Base-by-base conservation (phyloP, 352 stramenopile species). In the Phytophthora ohioensis region DNA sequence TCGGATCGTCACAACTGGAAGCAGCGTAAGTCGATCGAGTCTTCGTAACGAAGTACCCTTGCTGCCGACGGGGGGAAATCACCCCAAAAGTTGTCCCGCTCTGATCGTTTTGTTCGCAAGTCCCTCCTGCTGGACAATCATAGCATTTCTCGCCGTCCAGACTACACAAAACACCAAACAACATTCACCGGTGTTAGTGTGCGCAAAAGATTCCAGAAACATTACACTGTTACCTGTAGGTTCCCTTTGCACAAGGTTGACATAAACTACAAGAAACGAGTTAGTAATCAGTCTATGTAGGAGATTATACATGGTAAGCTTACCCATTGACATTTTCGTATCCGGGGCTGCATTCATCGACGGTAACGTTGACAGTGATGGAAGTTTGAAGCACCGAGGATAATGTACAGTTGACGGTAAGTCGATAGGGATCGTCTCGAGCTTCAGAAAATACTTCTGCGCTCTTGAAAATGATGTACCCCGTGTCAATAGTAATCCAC, bases 261-360 rank as follows among this genome's bases (percentile, higher is more conserved):
- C 86, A 93, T 39, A 76, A 47, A 0, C 81, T 91, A 60, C 9
- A 51, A 61, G 2, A 46, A 45, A 57, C 6, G 41, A 56, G 49
- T 64, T 65, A 65, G 54, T 48, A 12, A 36, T 7, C 6, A 47
- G n/a, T 27, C 21, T 27, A 27, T 27, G 21, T 27, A 27, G 21
- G 21, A 27, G 2, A 27, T 27, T 27, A 27, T 27, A 27, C 21
- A 27, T 27, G 21, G 21, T 27, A 56, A 6, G 4, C 76, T 49
- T 79, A 91, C 85, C 83, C 82, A 9, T 87, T 78, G 15, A 81
- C 54, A 43, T 86, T 90, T 59, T 91, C 73, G 36, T 90, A 91
- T 8, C 86, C 86, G 9, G 73, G 71, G 43, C 81, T 80, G 65
- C 86, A 93, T 2, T 74, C 75, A 4, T 87, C 54, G 6, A 93